Conservation (phyloP, 1,284 basidiomycete genomes). For the Albatrellus sp. region DNA sequence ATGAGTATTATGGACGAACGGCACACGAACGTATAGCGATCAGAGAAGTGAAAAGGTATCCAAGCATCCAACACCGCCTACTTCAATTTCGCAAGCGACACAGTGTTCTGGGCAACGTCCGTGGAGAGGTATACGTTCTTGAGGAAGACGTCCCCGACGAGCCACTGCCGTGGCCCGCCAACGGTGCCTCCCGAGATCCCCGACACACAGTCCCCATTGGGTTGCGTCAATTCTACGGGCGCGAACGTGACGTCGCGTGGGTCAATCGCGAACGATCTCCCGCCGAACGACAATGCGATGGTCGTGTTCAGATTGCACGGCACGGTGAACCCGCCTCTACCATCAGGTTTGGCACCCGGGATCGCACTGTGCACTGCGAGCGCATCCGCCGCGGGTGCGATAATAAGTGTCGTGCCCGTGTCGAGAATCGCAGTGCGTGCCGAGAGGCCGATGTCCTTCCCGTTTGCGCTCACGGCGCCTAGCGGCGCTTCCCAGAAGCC, state of each 20-base stretch:
- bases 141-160: constrained; percentile 65
- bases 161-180: constrained; percentile 58
- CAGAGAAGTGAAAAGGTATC: too few relatives aligned
- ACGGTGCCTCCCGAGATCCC: constrained; percentile 61
- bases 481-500: constrained; percentile 76
- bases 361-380: constrained; percentile 45
- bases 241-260: constrained; percentile 56
- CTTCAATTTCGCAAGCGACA: constrained; percentile 46
- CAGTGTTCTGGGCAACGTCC: constrained; percentile 51
- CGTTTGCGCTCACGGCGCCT: constrained; percentile 46
- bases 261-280: constrained; percentile 45
- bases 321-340: constrained; percentile 48
- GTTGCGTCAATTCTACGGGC: constrained; percentile 49
- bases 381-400: constrained; percentile 50
- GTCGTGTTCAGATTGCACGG: constrained; percentile 61
- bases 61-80: too few relatives aligned
- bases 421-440: constrained; percentile 68
- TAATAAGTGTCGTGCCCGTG: constrained; percentile 64
- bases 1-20: too few relatives aligned
- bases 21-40: too few relatives aligned
- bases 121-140: constrained; percentile 76
- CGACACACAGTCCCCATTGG: constrained; percentile 58
- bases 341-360: constrained; percentile 45
- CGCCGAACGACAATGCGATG: constrained; percentile 62
- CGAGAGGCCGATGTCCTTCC: constrained; percentile 34